phyloP scores from a whole-genome alignment of 1,284 basidiomycete genomes.

The Tremellales sp. region DNA sequence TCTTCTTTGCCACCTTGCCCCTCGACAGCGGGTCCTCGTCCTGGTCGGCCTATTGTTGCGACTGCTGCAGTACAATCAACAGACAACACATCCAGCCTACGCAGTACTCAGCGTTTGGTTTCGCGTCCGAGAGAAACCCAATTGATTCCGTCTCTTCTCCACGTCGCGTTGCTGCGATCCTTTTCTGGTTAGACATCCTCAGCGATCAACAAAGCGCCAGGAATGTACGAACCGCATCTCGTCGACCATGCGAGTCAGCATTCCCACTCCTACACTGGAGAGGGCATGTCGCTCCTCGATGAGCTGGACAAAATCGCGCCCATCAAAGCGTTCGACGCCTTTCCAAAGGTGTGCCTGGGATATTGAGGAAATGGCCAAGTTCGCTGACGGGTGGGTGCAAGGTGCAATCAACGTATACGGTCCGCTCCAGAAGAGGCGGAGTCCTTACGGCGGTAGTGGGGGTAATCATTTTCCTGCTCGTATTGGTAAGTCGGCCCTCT shows the following conservation, averaged over 20 bases:
- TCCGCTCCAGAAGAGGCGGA: constrained; percentile 79
- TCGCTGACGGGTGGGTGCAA: constrained; percentile 7
- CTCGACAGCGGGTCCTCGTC: too few species aligned
- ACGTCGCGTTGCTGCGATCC: background rate
- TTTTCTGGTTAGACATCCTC: background rate
- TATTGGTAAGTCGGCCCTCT: constrained; percentile 29
- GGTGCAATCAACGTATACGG: constrained; percentile 79
- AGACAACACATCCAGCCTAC: too few species aligned
- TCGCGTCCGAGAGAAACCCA: too few species aligned
- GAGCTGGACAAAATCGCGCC: constrained; percentile 49
- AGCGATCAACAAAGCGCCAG: background rate
- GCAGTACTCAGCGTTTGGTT: too few species aligned
- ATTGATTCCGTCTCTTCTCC: background rate
- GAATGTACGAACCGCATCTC: constrained; percentile 39
- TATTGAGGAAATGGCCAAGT: background rate
- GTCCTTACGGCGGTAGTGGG: constrained; percentile 78
- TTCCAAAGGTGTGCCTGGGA: constrained; percentile 61
- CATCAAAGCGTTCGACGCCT: constrained; percentile 57
- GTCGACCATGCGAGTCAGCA: constrained; percentile 20
- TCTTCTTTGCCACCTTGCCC: too few species aligned
- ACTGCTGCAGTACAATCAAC: too few species aligned
- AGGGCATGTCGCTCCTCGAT: constrained; percentile 33
- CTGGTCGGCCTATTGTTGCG: too few species aligned
- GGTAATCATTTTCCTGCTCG: constrained; percentile 56
- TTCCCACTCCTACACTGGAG: constrained; percentile 7